Conservation (phyloP, 306 rosid genomes). For the Cucurbita pepo region DNA sequence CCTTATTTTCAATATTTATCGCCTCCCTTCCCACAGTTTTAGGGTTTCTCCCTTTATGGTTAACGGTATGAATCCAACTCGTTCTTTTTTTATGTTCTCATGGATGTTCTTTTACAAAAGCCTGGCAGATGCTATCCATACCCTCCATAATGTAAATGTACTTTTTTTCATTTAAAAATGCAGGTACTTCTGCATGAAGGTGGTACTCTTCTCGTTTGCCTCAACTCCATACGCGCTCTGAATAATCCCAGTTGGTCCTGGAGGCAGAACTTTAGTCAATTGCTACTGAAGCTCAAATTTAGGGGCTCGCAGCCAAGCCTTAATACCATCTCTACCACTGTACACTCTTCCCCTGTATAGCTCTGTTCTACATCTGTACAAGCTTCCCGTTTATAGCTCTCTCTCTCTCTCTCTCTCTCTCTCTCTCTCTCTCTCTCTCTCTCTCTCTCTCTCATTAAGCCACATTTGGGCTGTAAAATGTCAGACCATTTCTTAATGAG, state of each 20-base stretch:
- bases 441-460: not conserved
- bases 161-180: not conserved
- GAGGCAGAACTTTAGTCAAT: conserved; percentile 40
- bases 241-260: conserved; percentile 75
- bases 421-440: not conserved
- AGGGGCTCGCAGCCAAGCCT: conserved; percentile 8
- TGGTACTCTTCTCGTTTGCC: conserved; percentile 89
- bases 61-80: conserved; percentile 49
- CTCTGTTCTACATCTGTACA: not conserved
- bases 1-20: conserved; percentile 52
- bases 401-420: not conserved
- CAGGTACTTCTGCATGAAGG: conserved; percentile 98
- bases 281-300: conserved; percentile 29
- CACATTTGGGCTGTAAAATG: not conserved
- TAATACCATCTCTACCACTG: conserved; percentile 9
- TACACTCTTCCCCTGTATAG: not conserved
- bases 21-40: conserved; percentile 86
- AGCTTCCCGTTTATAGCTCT: not conserved
- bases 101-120: not conserved
- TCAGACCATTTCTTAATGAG: not conserved
- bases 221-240: conserved; percentile 77
- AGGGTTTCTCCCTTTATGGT: conserved; percentile 89
- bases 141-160: not conserved
- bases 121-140: not conserved
- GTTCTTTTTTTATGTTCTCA: not conserved